These are phyloP conservation scores for Trebouxia sp. DNA, from an alignment of 139 green algal species.

Conservation along the genomic window DNA sequence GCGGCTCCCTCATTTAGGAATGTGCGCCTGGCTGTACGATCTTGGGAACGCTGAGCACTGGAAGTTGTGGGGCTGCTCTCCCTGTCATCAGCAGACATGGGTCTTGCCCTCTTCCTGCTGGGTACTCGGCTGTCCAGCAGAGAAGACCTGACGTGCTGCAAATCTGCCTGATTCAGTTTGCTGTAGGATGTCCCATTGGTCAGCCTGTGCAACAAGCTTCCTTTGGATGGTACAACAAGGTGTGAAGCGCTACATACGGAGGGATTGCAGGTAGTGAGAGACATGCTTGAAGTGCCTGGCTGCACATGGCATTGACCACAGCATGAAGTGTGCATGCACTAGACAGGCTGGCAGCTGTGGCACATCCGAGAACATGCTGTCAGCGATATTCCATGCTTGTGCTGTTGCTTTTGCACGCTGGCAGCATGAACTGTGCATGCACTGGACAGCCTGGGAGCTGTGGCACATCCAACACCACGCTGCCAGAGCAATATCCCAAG, in stretches of 20 bases:
- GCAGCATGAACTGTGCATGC: too few species aligned
- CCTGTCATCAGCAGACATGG: not conserved
- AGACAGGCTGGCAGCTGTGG: too few species aligned
- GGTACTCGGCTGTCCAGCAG: not conserved
- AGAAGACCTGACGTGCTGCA: not conserved
- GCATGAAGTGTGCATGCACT: too few species aligned
- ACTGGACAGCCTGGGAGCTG: too few species aligned
- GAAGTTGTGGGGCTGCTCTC: conserved; percentile 23
- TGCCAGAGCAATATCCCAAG: too few species aligned
- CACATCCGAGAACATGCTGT: too few species aligned
- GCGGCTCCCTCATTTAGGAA: not conserved
- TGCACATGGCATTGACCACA: too few species aligned
- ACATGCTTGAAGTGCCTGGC: too few species aligned
- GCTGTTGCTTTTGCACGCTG: too few species aligned
- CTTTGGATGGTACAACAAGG: not conserved
- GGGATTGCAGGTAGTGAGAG: not conserved
- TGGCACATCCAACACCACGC: too few species aligned
- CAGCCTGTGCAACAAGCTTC: not conserved
- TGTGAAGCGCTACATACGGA: too few species aligned
- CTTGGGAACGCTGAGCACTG: not conserved
- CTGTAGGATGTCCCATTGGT: not conserved
- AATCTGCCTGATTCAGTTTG: not conserved
- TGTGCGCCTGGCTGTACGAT: not conserved
- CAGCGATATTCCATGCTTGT: too few species aligned
- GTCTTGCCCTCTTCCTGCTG: not conserved